A percentile compares a stretch with the other conserved stretches of the same genome.
Conservation (phyloP, 805 yeast species). For the Martiniozyma abietophila region DNA sequence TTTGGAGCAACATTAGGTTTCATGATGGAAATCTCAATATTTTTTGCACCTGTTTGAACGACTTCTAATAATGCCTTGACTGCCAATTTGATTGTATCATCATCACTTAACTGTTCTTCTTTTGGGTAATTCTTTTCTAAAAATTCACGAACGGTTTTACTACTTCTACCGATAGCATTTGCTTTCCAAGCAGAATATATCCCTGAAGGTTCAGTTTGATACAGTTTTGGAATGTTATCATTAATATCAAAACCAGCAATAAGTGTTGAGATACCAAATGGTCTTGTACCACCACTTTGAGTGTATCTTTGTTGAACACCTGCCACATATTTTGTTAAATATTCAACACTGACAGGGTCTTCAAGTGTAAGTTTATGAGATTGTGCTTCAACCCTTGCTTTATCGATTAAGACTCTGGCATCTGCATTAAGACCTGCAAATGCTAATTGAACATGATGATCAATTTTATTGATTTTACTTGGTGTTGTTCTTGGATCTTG, state of each 20-base stretch:
- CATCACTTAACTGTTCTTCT: constrained; percentile 36
- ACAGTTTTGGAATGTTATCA: constrained; percentile 71
- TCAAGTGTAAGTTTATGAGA: constrained; percentile 89
- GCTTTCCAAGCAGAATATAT: constrained; percentile 98
- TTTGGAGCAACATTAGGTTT: constrained; percentile 56
- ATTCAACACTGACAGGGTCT: constrained; percentile 87
- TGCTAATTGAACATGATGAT: constrained; percentile 82
- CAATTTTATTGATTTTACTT: constrained; percentile 84
- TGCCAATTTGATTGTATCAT: constrained; percentile 69
- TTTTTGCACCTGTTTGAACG: constrained; percentile 95
- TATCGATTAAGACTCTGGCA: constrained; percentile 88
- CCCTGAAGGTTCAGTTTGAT: constrained; percentile 96
- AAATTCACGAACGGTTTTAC: constrained; percentile 92
- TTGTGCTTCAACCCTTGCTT: constrained; percentile 95
- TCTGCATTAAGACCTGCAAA: constrained; percentile 99
- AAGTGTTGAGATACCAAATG: constrained; percentile 91
- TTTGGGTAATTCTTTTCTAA: constrained; percentile 73
- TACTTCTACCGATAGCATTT: constrained; percentile 89
- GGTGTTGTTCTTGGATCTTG: constrained; percentile 97
- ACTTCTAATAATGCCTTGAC: constrained; percentile 87
- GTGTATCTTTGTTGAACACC: constrained; percentile 96
- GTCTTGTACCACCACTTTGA: constrained; percentile 97
- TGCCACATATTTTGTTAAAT: constrained; percentile 90
- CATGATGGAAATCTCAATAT: constrained; percentile 87
- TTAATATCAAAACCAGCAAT: constrained; percentile 93